Conservation (phyloP, 23 red algal species). For the Gracilaria caudata region DNA sequence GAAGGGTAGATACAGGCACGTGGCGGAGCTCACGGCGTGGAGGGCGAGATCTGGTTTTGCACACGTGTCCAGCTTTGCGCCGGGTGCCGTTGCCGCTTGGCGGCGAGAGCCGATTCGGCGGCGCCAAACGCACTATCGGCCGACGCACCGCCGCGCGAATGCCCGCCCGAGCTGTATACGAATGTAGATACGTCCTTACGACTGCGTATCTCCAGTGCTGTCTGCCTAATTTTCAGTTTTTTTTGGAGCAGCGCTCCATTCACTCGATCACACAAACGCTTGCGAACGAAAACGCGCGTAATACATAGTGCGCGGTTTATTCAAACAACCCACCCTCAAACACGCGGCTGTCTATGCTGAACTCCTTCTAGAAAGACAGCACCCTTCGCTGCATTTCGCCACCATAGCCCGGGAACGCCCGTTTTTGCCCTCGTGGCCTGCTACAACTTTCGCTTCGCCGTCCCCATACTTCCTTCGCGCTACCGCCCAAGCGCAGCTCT, state of each 20-base stretch:
- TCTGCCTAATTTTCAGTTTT: background rate
- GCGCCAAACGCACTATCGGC: background rate
- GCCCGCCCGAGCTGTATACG: too few relatives aligned
- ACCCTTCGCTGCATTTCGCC: too few relatives aligned
- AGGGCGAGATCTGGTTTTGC: background rate
- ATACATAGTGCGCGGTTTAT: background rate
- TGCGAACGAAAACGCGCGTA: background rate
- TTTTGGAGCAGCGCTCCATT: background rate
- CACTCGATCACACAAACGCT: background rate
- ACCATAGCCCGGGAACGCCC: background rate
- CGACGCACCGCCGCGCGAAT: background rate
- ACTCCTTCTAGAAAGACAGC: background rate
- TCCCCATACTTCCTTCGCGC: background rate
- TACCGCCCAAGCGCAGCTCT: background rate
- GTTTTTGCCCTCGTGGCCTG: background rate
- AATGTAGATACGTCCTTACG: too few relatives aligned
- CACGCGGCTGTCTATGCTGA: background rate
- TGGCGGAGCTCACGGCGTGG: too few relatives aligned
- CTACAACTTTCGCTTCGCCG: background rate
- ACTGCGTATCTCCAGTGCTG: too few relatives aligned
- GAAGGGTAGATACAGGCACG: too few relatives aligned
- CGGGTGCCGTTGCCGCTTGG: too few relatives aligned
- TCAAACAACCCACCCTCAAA: background rate
- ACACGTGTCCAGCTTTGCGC: background rate
- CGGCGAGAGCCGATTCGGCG: background rate